Evolutionary conservation across 2,329 filamentous ascomycete genomes (phyloP).

Genomic region (Coniochaeta hoffmannii): DNA sequence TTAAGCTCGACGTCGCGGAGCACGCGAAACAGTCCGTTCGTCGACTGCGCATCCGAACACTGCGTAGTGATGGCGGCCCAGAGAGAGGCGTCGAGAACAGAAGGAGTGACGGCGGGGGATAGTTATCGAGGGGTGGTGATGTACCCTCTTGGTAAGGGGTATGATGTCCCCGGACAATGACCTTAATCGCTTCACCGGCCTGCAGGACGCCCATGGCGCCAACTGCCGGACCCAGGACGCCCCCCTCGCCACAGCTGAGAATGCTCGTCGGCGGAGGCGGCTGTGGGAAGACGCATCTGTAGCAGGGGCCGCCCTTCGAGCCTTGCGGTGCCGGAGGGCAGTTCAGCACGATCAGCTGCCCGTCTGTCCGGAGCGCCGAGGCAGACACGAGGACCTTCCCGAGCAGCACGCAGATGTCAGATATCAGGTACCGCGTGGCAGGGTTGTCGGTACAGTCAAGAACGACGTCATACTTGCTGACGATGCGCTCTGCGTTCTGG

Average conservation of each 20-base stretch:
- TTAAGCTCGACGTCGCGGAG: slow-evolving; percentile 54
- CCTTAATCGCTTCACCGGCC: slow-evolving; percentile 79
- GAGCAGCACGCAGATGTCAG: slow-evolving; percentile 77
- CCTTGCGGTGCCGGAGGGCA: slow-evolving; percentile 60
- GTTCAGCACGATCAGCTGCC: slow-evolving; percentile 85
- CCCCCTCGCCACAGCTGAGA: slow-evolving; percentile 83
- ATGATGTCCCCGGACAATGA: slow-evolving; percentile 46
- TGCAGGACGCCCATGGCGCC: slow-evolving; percentile 90
- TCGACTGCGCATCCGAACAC: slow-evolving; percentile 63
- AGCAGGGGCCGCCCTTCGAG: slow-evolving; percentile 70
- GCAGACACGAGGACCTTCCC: slow-evolving; percentile 79
- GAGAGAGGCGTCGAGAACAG: slow-evolving; percentile 26
- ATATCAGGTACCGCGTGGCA: slow-evolving; percentile 84
- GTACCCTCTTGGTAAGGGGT: neutral
- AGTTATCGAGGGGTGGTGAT: neutral
- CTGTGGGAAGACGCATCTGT: slow-evolving; percentile 84
- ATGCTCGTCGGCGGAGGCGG: slow-evolving; percentile 80
- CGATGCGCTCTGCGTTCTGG: slow-evolving; percentile 57
- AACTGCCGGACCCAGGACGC: slow-evolving; percentile 86
- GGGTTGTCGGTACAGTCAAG: slow-evolving; percentile 96
- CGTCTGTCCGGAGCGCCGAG: slow-evolving; percentile 80
- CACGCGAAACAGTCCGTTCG: slow-evolving; percentile 71
- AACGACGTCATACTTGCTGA: slow-evolving; percentile 70
- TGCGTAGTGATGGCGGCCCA: slow-evolving; percentile 51
- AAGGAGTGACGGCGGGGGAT: slow-evolving; percentile 9